phyloP scores from a whole-genome alignment of 306 rosid genomes.

The Begonia masoniana region DNA sequence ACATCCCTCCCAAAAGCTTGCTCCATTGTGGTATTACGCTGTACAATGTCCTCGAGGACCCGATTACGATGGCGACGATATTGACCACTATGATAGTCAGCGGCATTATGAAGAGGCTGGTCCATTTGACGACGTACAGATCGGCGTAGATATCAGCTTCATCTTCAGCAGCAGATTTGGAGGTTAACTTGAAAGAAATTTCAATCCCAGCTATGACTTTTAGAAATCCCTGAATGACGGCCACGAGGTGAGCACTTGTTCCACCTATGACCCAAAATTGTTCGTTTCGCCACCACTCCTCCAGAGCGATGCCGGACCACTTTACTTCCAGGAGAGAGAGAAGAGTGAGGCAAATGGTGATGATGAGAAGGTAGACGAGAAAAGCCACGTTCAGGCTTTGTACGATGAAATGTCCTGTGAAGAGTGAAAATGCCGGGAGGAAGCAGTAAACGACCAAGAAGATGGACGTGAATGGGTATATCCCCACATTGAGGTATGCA shows the following conservation, averaged over 20 bases:
- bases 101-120: slow-evolving; percentile 69
- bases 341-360: slow-evolving; percentile 41
- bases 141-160: slow-evolving; percentile 51
- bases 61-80: slow-evolving; percentile 42
- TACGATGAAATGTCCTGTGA: slow-evolving; percentile 67
- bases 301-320: slow-evolving; percentile 73
- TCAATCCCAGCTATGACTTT: slow-evolving; percentile 64
- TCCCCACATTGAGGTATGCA: slow-evolving; percentile 65
- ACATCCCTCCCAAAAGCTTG: slow-evolving; percentile 45
- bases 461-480: slow-evolving; percentile 76
- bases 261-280: slow-evolving; percentile 90
- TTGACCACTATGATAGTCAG: slow-evolving; percentile 44
- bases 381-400: slow-evolving; percentile 39
- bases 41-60: slow-evolving; percentile 51
- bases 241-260: slow-evolving; percentile 73
- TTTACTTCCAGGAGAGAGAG: slow-evolving; percentile 67
- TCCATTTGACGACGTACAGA: slow-evolving; percentile 69
- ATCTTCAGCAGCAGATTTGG: slow-evolving; percentile 52
- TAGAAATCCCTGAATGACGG: slow-evolving; percentile 61
- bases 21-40: slow-evolving; percentile 74
- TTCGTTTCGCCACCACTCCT: slow-evolving; percentile 82
- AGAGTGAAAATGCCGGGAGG: slow-evolving; percentile 60
- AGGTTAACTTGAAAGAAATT: slow-evolving; percentile 53
- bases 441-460: slow-evolving; percentile 57
- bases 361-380: slow-evolving; percentile 37